Conservation (phyloP, 2,329 filamentous ascomycete species). For the Fusarium verrucosum region DNA sequence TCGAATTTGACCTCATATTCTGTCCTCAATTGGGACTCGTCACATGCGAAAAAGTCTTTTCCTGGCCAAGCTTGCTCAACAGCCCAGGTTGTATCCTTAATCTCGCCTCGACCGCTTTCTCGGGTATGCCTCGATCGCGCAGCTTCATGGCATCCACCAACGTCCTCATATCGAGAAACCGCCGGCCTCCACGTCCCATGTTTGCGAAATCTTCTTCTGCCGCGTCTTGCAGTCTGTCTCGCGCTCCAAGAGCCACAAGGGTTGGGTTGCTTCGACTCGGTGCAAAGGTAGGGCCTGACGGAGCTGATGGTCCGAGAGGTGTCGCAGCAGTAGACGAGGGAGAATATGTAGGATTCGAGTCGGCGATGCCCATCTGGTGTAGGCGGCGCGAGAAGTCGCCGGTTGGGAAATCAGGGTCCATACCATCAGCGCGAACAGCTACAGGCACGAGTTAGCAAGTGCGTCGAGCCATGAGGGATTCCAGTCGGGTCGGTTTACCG, state of each 20-base stretch:
- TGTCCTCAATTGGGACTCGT: slow-evolving; percentile 34
- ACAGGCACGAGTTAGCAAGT: slow-evolving; percentile 17
- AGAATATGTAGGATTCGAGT: slow-evolving; percentile 64
- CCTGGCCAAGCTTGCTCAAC: slow-evolving; percentile 56
- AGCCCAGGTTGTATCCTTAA: slow-evolving; percentile 58
- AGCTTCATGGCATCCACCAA: slow-evolving; percentile 58
- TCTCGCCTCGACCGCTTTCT: slow-evolving; percentile 56
- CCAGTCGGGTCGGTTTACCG: slow-evolving; percentile 14
- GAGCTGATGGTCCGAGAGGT: slow-evolving; percentile 30
- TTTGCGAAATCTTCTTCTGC: slow-evolving; percentile 57
- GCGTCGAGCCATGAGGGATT: neutral
- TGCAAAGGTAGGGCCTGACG: slow-evolving; percentile 44
- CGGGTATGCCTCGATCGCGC: slow-evolving; percentile 52
- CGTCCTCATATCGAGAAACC: slow-evolving; percentile 60
- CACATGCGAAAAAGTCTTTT: slow-evolving; percentile 53
- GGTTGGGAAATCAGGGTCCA: slow-evolving; percentile 54
- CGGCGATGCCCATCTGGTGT: slow-evolving; percentile 63
- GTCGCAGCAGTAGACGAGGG: slow-evolving; percentile 58
- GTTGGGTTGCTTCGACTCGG: slow-evolving; percentile 55
- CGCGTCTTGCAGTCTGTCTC: slow-evolving; percentile 55
- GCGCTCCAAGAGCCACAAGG: slow-evolving; percentile 59
- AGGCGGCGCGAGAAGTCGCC: slow-evolving; percentile 62
- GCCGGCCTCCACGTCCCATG: slow-evolving; percentile 51
- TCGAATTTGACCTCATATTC: neutral
- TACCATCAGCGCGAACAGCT: slow-evolving; percentile 54